Conservation (phyloP, 2,329 filamentous ascomycete genomes). For the Colletotrichum sp. region DNA sequence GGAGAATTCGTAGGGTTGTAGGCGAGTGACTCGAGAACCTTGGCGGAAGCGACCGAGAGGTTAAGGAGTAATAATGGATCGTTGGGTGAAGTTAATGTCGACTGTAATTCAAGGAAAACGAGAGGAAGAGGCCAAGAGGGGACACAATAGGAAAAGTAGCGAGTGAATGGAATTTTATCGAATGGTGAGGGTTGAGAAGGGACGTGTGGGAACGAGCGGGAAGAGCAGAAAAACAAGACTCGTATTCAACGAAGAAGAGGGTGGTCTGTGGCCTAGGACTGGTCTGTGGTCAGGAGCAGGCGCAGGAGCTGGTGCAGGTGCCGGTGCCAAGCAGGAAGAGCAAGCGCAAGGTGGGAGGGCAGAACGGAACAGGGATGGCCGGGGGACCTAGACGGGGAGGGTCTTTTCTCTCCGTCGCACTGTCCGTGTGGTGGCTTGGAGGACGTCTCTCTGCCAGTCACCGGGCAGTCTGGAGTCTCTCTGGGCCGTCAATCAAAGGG, state of each 20-base stretch:
- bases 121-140: neutral
- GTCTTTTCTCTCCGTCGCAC: slow-evolving; percentile 3
- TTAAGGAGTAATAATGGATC: neutral
- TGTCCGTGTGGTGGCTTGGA: slow-evolving; percentile 15
- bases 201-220: slow-evolving; percentile 5
- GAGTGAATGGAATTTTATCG: slow-evolving; percentile 12
- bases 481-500: slow-evolving; percentile 1
- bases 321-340: neutral
- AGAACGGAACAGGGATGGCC: neutral
- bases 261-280: neutral
- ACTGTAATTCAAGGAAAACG: neutral
- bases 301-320: neutral
- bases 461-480: neutral
- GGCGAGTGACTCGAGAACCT: neutral
- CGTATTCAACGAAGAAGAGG: slow-evolving; percentile 6
- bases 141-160: neutral
- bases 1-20: neutral
- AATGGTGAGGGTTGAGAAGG: neutral
- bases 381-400: neutral
- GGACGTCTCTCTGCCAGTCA: neutral
- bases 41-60: slow-evolving; percentile 1
- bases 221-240: slow-evolving; percentile 17
- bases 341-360: neutral
- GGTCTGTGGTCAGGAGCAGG: neutral
- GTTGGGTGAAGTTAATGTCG: neutral